Conservation (phyloP, 1,284 basidiomycete genomes). For the Tremellales sp. region DNA sequence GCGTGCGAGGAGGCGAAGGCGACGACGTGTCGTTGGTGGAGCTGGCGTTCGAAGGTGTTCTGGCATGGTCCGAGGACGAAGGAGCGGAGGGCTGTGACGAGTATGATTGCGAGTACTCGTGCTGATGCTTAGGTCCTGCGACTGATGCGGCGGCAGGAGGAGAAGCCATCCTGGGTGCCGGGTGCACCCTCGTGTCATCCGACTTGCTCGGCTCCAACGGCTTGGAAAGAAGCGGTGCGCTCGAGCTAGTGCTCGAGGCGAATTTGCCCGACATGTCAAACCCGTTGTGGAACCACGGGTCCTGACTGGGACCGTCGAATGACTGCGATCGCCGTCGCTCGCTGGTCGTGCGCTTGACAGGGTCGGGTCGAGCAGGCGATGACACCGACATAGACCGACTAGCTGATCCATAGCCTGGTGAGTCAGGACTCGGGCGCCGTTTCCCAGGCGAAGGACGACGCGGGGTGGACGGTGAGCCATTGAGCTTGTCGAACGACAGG, state of each 20-base stretch:
- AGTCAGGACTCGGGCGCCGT: conserved; percentile 4
- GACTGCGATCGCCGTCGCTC: conserved; percentile 30
- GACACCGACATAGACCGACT: conserved; percentile 1
- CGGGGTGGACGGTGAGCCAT: conserved; percentile 32
- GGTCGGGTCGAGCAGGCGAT: conserved; percentile 15
- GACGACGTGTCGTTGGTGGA: conserved; percentile 41
- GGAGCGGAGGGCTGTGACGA: conserved; percentile 17
- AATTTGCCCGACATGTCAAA: background rate
- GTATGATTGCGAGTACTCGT: conserved; percentile 7
- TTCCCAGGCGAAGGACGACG: conserved; percentile 19
- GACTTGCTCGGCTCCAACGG: background rate
- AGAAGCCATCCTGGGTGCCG: background rate
- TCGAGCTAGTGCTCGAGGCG: background rate
- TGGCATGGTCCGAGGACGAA: conserved; percentile 35
- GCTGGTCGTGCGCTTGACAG: conserved; percentile 2
- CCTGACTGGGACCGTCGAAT: conserved; percentile 22
- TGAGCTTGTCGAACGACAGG: conserved; percentile 33
- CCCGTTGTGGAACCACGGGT: background rate
- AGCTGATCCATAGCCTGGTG: conserved; percentile 1
- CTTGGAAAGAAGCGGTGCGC: background rate
- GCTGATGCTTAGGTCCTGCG: background rate
- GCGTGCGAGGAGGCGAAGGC: conserved; percentile 41
- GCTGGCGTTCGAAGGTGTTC: conserved; percentile 42
- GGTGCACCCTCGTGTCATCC: conserved; percentile 4
- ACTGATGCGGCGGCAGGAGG: background rate